Evolutionary conservation across 495 filamentous ascomycete species (phyloP), one percentile per base, ranked within the genome.

Genomic region (Pseudomonodictys pantanalensis): DNA sequence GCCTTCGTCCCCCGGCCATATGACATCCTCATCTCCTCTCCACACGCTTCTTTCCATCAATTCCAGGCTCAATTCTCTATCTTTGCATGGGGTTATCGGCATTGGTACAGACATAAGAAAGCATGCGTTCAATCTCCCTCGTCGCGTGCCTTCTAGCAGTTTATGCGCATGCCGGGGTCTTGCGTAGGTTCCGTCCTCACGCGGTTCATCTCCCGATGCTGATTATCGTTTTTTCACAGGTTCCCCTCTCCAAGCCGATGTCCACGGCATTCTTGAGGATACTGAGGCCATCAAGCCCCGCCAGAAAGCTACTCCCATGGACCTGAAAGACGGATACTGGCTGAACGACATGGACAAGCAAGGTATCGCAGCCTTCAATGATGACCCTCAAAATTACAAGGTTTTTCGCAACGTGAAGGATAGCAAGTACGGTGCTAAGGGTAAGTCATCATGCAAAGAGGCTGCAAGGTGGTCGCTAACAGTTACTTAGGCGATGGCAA

Each of bases 341-440:
- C 42, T 67, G 11, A 58, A 56, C 20, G 59, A 59, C 29, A 67
- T 67, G n/a, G 23, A 35, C 5, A 49, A 63, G n/a, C 65, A 68
- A 45, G 71, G 71, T 11, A 56, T 53, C 41, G 49, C 64, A 6
- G 57, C 69, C 8, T 73, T 70, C 64, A 65, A 68, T 32, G 22
- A 42, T 12, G 66, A 73, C 38, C 52, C 67, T 8, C 4, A 32
- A n/a, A 46, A 42, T 33, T 93, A 90, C 71, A 79, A 90, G 69
- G 79, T 96, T 20, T 96, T 84, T 72, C 87, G 92, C 38, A 95
- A 97, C 69, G 91, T 97, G 25, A 86, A 79, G 73, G 91, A 95
- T n/a, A n/a, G n/a, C n/a, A n/a, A n/a, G 63, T 66, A 67, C 49
- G 62, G 50, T 12, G 60, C 38, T 7, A 59, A n/a, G 48, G 71